Evolutionary conservation across 768 basidiomycete genomes (phyloP), one percentile per base, ranked within the genome.

Genomic region (Lactifluus subvellereus): DNA sequence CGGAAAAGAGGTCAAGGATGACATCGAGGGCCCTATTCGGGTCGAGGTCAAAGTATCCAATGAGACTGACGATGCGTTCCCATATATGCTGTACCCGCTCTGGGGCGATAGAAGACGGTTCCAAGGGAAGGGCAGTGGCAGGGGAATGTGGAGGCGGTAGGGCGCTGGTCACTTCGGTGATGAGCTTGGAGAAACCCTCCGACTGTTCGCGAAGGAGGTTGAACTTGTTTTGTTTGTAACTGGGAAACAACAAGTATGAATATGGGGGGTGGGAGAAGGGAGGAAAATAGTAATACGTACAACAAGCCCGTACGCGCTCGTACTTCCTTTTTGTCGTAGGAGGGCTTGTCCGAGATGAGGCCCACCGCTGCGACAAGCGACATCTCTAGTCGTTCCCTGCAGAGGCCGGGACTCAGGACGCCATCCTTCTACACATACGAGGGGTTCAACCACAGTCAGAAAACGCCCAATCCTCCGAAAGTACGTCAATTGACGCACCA

Each of bases 171-270:
- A 99, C 78, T 70, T 98, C 92, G 10, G 88, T 84, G 32, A 88
- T 84, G 37, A 98, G 84, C 74, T 95, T 94, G 72, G 92, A 92
- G 77, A 94, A 99, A 8, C 97, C 97, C 77, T 98, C 96, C 0
- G 94, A 94, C 69, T 97, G 92, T 76, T 99, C 97, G 42, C 97
- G 88, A 16, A 98, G 83, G 43, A 99, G 83, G 72, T 98, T 99
- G 79, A 95, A 96, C 75, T 98, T 99, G 77, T 94, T 94, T 74
- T 99, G 96, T 74, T 94, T 94, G 78, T 94, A 96, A 72, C 92
- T 95, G 71, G n/a, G 57, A 18, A 13, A 22, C 4, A 18, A 47
- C 2, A 13, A 14, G 3, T n/a, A 49, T 59, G 20, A 35, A 30
- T 30, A 37, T 30, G 27, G 64, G 49, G 27, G 61, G 43, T 56